Evolutionary conservation across 371 early-diverging fungal genomes (phyloP).

Genomic region (Blyttiomyces sp.): DNA sequence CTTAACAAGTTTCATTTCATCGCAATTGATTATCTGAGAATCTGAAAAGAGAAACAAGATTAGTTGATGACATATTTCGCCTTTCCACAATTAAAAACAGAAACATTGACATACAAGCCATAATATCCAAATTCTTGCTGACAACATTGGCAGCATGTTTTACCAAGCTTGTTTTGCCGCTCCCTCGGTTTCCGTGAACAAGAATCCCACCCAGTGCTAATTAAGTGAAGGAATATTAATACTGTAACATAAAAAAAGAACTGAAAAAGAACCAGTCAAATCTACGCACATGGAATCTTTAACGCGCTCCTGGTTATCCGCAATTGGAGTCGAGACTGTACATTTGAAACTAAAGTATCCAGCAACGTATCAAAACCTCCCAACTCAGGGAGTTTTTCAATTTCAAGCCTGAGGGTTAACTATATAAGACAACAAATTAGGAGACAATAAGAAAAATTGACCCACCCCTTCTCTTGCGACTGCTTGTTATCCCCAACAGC

Average conservation of each 20-base stretch:
- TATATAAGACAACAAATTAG: too few relatives aligned
- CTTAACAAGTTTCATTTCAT: slow-evolving; percentile 60
- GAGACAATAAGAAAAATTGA: too few relatives aligned
- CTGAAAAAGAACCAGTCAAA: slow-evolving; percentile 2
- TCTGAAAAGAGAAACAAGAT: slow-evolving; percentile 14
- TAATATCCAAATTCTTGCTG: slow-evolving; percentile 1
- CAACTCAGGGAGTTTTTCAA: slow-evolving; percentile 2
- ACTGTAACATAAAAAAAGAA: too few relatives aligned
- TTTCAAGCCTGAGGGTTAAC: too few relatives aligned
- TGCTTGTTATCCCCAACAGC: too few relatives aligned
- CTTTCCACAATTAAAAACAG: neutral
- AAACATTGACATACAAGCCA: slow-evolving; percentile 11
- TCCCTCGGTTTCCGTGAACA: slow-evolving; percentile 79
- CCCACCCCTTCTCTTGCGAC: too few relatives aligned
- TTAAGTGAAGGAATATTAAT: neutral
- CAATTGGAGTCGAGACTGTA: slow-evolving; percentile 5
- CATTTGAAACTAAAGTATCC: neutral
- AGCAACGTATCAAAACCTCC: slow-evolving; percentile 6
- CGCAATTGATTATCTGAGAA: slow-evolving; percentile 46
- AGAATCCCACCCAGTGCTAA: slow-evolving; percentile 69
- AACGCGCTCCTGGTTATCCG: slow-evolving; percentile 4
- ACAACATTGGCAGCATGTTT: slow-evolving; percentile 39
- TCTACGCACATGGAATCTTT: neutral
- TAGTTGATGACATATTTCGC: slow-evolving; percentile 18
- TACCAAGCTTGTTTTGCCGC: slow-evolving; percentile 77